A percentile compares a stretch with the other conserved stretches of the same genome.
Evolutionary conservation across 2,329 filamentous ascomycete genomes (phyloP).

Genomic region (Pseudogymnoascus sp.): DNA sequence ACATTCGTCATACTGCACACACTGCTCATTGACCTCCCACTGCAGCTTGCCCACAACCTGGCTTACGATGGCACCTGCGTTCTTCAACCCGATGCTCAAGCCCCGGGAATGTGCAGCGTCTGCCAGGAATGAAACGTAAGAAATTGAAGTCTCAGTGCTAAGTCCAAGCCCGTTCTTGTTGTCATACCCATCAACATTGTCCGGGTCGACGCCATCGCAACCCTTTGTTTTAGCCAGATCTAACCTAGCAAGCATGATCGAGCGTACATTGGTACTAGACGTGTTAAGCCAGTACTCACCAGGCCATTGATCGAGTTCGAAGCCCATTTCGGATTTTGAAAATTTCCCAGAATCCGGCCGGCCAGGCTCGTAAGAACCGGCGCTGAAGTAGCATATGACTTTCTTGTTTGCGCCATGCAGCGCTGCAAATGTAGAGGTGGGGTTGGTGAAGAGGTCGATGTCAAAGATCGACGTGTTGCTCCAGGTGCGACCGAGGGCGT

Average conservation of each 20-base stretch:
- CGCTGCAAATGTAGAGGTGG: conserved; percentile 36
- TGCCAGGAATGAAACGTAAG: conserved; percentile 36
- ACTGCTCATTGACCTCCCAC: conserved; percentile 67
- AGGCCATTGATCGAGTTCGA: conserved; percentile 54
- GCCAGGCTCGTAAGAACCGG: conserved; percentile 59
- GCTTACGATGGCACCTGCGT: conserved; percentile 37
- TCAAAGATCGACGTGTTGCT: conserved; percentile 29
- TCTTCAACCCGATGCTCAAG: conserved; percentile 62
- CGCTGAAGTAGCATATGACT: conserved; percentile 69
- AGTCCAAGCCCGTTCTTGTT: conserved; percentile 54
- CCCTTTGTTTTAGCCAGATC: conserved; percentile 53
- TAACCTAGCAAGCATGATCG: conserved; percentile 58
- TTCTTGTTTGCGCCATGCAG: conserved; percentile 47
- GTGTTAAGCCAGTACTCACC: conserved; percentile 63
- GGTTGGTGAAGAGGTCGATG: conserved; percentile 52
- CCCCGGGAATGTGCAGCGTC: conserved; percentile 45
- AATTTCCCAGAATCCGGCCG: conserved; percentile 53
- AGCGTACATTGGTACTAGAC: conserved; percentile 49
- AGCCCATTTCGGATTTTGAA: conserved; percentile 48
- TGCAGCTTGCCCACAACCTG: conserved; percentile 33
- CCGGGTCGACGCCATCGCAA: conserved; percentile 63
- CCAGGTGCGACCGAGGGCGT: conserved; percentile 16
- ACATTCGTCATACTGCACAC: conserved; percentile 55
- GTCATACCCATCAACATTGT: conserved; percentile 63
- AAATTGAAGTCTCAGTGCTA: no score